These are phyloP conservation scores for Hansenula lynferdii DNA, from an alignment of 1,139 yeast species.

Conservation along the genomic window DNA sequence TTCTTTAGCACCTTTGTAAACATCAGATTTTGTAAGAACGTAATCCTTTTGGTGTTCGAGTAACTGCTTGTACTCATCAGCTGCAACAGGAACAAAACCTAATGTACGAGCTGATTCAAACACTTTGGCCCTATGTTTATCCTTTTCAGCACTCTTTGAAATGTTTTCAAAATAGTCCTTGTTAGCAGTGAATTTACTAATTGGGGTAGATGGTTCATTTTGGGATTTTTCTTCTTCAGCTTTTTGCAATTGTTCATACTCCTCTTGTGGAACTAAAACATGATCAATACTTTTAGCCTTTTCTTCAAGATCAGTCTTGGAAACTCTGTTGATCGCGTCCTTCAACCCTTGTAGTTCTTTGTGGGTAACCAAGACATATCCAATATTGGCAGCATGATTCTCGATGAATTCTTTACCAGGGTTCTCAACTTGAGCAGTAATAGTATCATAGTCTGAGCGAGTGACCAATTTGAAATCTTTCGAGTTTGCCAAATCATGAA, in stretches of 20 bases:
- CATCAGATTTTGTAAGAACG: constrained; percentile 27
- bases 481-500: constrained; percentile 13
- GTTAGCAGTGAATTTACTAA: constrained; percentile 26
- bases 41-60: constrained; percentile 26
- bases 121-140: constrained; percentile 23
- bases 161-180: constrained; percentile 29
- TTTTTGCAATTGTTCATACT: constrained; percentile 18
- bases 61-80: constrained; percentile 28
- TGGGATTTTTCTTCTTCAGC: too few species aligned
- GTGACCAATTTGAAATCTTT: constrained; percentile 5
- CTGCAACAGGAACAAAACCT: constrained; percentile 30
- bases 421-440: constrained; percentile 24
- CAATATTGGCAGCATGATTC: constrained; percentile 22
- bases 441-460: constrained; percentile 8
- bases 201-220: constrained; percentile 16
- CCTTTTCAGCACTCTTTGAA: constrained; percentile 24
- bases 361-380: constrained; percentile 20
- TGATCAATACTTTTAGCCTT: constrained; percentile 24
- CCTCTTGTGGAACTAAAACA: constrained; percentile 19
- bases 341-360: constrained; percentile 23
- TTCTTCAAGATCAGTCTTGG: constrained; percentile 23
- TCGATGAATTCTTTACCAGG: constrained; percentile 25
- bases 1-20: constrained; percentile 27
- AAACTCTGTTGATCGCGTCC: constrained; percentile 13
- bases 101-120: constrained; percentile 29